phyloP scores from a whole-genome alignment of 2,329 filamentous ascomycete genomes.

The Onygenales sp. region DNA sequence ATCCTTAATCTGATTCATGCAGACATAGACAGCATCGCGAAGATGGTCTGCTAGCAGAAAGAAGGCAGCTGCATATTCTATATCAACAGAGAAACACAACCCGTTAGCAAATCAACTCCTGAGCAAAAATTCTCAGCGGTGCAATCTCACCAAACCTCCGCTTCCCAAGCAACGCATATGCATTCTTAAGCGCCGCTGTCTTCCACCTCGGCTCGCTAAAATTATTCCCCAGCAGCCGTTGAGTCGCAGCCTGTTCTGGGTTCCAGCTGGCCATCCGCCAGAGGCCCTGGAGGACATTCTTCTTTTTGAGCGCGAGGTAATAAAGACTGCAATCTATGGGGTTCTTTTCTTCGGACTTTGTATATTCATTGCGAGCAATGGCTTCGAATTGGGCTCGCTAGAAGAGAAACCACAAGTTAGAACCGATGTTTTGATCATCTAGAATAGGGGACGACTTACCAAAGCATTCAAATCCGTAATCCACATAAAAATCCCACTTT shows the following conservation, averaged over 20 bases:
- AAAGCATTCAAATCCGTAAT: constrained; percentile 66
- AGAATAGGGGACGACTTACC: constrained; percentile 41
- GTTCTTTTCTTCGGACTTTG: constrained; percentile 75
- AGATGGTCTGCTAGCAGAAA: constrained; percentile 83
- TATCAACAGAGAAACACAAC: neutral
- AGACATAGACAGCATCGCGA: constrained; percentile 75
- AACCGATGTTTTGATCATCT: neutral
- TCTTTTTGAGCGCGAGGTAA: constrained; percentile 86
- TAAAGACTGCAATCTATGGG: constrained; percentile 85
- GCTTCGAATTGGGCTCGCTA: constrained; percentile 72
- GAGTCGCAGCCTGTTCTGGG: constrained; percentile 71
- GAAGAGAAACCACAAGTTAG: constrained; percentile 8
- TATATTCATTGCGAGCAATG: constrained; percentile 91
- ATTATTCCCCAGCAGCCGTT: constrained; percentile 75
- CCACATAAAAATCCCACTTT: constrained; percentile 94
- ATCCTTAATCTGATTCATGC: constrained; percentile 78
- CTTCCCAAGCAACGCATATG: constrained; percentile 87
- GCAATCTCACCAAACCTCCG: constrained; percentile 61
- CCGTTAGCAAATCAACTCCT: constrained; percentile 6
- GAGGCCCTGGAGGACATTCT: constrained; percentile 76
- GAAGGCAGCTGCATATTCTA: constrained; percentile 90
- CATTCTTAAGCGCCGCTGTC: constrained; percentile 87
- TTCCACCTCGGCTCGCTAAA: constrained; percentile 81
- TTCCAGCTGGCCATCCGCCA: constrained; percentile 95
- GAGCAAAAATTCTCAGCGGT: neutral